Evolutionary conservation across 2,329 filamentous ascomycete species (phyloP), one percentile per base, ranked within the genome.

Genomic region (Xylariaceae sp.): DNA sequence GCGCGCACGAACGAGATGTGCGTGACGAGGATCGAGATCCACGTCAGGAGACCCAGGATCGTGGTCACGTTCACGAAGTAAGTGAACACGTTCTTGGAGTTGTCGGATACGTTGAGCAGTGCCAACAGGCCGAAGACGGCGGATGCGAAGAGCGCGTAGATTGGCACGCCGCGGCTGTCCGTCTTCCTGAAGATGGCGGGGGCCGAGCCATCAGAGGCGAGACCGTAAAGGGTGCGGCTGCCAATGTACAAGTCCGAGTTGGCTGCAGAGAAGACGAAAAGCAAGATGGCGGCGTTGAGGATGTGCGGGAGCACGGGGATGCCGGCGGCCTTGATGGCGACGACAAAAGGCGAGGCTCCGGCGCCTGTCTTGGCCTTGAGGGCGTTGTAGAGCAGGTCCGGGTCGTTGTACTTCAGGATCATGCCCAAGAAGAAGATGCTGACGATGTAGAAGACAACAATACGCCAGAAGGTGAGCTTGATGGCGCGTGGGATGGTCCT

Each of bases 221-320:
- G 73, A 43, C 82, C 83, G 60, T 85, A 84, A 38, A 88, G 71
- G 5, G 80, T 86, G 38, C 83, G 78, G 46, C 77, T 83, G 14
- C 81, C 83, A 51, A 80, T 86, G 71, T 88, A 88, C 16, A 88
- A 66, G 64, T 88, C 83, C 1, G 81, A 85, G 68, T 88, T 88
- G 47, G 82, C 75, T 11, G 84, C 84, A 9, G 78, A 83, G 63
- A 88, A 85, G 51, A 86, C 83, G 57, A 88, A 88, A 47, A 87
- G 58, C 45, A 85, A 66, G 50, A 88, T 87, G 54, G 80, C 84
- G 21, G 67, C 84, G 62, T 88, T 88, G 56, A 88, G 64, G 54
- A 88, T 76, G 51, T 79, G 72, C 2, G 81, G 76, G 8, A 88
- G 68, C 14, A 65, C 61, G 2, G 71, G 62, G 57, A 88, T 83